Evolutionary conservation across 2,329 filamentous ascomycete genomes (phyloP).

Genomic region (Apiospora aurea): DNA sequence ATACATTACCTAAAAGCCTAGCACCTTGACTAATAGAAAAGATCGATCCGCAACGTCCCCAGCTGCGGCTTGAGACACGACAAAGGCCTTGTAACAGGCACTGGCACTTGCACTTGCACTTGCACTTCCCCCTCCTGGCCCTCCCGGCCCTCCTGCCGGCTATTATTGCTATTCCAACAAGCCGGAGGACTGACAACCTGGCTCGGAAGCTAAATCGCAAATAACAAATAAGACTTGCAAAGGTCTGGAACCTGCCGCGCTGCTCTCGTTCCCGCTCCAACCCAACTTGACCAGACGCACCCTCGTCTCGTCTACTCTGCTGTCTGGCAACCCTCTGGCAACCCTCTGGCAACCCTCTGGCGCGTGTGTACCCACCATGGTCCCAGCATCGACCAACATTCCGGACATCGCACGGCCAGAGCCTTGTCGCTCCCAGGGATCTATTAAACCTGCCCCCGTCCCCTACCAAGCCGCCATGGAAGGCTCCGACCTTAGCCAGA

Average conservation of each 20-base stretch:
- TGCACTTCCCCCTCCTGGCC: no score
- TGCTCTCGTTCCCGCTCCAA: background rate
- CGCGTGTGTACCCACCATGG: conserved; percentile 31
- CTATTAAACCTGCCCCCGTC: conserved; percentile 34
- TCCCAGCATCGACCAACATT: conserved; percentile 32
- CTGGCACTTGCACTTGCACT: no score
- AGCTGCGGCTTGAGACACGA: conserved; percentile 22
- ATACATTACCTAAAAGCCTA: conserved; percentile 54
- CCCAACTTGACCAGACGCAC: background rate
- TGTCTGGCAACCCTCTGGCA: background rate
- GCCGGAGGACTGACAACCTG: background rate
- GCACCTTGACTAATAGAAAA: conserved; percentile 57
- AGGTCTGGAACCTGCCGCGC: background rate
- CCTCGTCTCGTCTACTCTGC: conserved; percentile 1
- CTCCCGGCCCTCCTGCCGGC: background rate
- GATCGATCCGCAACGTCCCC: conserved; percentile 9
- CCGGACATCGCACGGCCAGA: conserved; percentile 30
- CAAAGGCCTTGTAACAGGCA: background rate
- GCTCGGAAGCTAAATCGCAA: background rate
- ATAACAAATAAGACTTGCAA: conserved; percentile 7
- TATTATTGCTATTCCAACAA: background rate
- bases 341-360: background rate
- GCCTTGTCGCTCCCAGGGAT: conserved; percentile 30
- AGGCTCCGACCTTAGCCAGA: conserved; percentile 31
- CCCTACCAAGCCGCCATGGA: conserved; percentile 39